phyloP scores from a whole-genome alignment of 176 grass and related monocot genomes.

The Cenchrus americanus region DNA sequence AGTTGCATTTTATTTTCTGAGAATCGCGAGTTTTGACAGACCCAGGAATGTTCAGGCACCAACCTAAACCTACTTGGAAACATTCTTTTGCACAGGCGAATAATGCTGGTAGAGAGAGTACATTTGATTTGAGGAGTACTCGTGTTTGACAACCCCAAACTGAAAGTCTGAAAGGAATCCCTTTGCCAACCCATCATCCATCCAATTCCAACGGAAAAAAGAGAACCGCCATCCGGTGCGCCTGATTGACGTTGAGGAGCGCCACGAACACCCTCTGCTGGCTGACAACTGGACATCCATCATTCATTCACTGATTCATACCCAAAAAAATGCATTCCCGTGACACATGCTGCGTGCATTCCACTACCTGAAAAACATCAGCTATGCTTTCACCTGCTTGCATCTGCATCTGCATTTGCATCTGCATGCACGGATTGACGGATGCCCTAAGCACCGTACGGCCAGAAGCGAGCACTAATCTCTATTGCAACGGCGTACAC shows the following conservation, averaged over 20 bases:
- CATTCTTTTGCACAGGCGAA: neutral
- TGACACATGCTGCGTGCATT: constrained; percentile 36
- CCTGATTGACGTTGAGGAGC: constrained; percentile 32
- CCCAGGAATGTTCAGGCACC: neutral
- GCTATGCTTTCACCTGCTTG: no score
- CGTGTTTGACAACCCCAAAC: neutral
- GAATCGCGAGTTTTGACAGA: neutral
- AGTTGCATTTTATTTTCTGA: neutral
- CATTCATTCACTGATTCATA: neutral
- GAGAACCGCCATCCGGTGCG: neutral
- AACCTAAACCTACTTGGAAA: neutral
- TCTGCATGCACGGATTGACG: neutral
- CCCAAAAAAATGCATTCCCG: neutral
- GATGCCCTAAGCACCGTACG: neutral
- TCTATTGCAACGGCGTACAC: neutral
- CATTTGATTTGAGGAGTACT: neutral
- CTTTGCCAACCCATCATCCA: constrained; percentile 15
- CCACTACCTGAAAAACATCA: constrained; percentile 8
- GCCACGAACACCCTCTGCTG: constrained; percentile 8
- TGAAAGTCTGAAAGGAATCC: constrained; percentile 13
- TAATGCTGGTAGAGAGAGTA: neutral
- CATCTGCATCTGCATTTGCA: no score
- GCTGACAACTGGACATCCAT: constrained; percentile 38
- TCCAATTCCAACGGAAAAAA: neutral
- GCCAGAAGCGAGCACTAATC: constrained; percentile 15